These are phyloP conservation scores for Alisma plantagoaquatica DNA, from an alignment of 106 monocot species.

Conservation along the genomic window DNA sequence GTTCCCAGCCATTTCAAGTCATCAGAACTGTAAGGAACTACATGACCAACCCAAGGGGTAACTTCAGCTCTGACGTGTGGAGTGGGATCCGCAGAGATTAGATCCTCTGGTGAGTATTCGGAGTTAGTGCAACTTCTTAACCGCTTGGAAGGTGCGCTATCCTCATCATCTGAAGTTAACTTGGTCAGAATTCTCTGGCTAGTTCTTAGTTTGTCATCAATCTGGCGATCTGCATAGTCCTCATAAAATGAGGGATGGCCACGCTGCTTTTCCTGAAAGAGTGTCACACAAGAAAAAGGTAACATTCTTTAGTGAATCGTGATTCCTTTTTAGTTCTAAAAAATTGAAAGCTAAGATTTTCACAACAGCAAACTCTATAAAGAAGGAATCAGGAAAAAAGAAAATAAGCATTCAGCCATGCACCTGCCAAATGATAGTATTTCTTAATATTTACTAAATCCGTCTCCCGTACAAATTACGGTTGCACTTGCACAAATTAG, in stretches of 20 bases:
- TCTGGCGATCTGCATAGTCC: background rate
- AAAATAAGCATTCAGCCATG: too few relatives aligned
- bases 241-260: constrained; percentile 23
- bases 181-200: constrained; percentile 20
- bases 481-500: too few relatives aligned
- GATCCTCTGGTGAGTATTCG: constrained; percentile 2
- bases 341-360: too few relatives aligned
- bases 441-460: too few relatives aligned
- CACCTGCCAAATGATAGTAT: too few relatives aligned
- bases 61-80: constrained; percentile 29
- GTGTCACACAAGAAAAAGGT: background rate
- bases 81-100: constrained; percentile 14
- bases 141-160: background rate
- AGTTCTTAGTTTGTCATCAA: constrained; percentile 20
- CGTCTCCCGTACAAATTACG: too few relatives aligned
- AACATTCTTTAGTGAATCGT: too few relatives aligned
- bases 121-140: constrained; percentile 11
- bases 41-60: constrained; percentile 28
- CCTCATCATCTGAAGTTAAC: constrained; percentile 3
- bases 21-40: constrained; percentile 14
- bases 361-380: too few relatives aligned
- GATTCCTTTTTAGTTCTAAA: too few relatives aligned
- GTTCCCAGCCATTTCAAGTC: constrained; percentile 67
- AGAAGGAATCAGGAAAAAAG: too few relatives aligned
- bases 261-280: constrained; percentile 54